Base-by-base conservation (phyloP, 305 asterid genomes). In the Fraxinus sp. region DNA sequence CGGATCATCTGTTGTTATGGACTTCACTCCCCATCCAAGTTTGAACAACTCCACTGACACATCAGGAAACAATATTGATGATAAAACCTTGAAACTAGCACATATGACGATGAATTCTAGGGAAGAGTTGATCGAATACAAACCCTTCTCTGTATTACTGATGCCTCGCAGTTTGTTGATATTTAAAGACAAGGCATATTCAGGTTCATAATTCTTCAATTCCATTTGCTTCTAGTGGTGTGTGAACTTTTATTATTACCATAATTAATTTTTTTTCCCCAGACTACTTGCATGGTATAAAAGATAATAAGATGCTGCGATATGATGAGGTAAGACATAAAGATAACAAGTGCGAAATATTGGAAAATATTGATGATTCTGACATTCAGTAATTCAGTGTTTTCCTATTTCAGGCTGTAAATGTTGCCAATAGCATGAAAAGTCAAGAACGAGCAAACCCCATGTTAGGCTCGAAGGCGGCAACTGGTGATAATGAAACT, bases 151-250 rank as follows among this genome's bases (percentile, higher is more conserved):
- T 78, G 84, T 94, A 64, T 81, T 85, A 66, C 83, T 96, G 89
- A 91, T 91, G 97, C 97, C 99, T 83, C 93, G 93, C 77, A 94
- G 99, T 92, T 89, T 96, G 87, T 91, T 96, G 81, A 89, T 94
- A 88, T 93, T 96, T 83, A 94, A 92, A 87, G 99, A 93, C 77
- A 85, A 86, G 85, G 98, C 90, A 0, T 96, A 96, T 87, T 88
- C 95, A 79, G 98, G 97, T 95, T 85, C 55, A 62, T 87, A 62
- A 26, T 59, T 24, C 32, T 62, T 52, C 77, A 10, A 35, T 86
- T 71, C 57, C 73, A 3, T 72, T 75, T 70, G 33, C 55, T 80
- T 30, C 75, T n/a, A 41, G 62, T 66, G 3, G 66, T 0, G 6
- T 20, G 70, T 7, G 79, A 71, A 18, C 18, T 11, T 72, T 76